Percentiles rank a stretch among this genome's conserved stretches.
These are phyloP conservation scores for Pseudovirgaria hyperparasitica DNA, from an alignment of 2,329 filamentous ascomycete genomes.

Conservation along the genomic window DNA sequence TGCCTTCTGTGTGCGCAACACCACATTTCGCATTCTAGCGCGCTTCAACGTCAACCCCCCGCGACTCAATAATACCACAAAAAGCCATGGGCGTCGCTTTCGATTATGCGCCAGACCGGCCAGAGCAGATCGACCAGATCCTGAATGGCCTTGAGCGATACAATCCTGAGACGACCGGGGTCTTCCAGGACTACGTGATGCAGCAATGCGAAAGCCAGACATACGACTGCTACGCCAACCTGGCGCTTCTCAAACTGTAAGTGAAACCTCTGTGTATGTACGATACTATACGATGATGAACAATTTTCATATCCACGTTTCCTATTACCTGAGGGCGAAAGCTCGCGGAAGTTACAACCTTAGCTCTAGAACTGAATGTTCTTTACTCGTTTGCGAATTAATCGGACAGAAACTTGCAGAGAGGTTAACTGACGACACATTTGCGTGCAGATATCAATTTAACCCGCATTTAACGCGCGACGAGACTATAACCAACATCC, in stretches of 20 bases:
- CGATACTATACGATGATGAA: constrained; percentile 52
- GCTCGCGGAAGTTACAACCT: constrained; percentile 56
- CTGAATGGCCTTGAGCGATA: constrained; percentile 97
- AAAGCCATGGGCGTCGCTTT: constrained; percentile 41
- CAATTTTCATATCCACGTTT: constrained; percentile 68
- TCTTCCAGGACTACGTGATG: constrained; percentile 88
- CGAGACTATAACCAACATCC: constrained; percentile 96
- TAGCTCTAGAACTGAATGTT: constrained; percentile 62
- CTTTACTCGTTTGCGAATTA: constrained; percentile 1
- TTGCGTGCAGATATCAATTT: constrained; percentile 74
- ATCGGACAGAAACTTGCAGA: constrained; percentile 1
- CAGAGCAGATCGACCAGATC: constrained; percentile 82
- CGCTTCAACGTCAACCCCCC: too few species aligned
- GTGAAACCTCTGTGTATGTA: constrained; percentile 28
- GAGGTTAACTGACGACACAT: constrained; percentile 3
- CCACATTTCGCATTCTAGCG: too few species aligned
- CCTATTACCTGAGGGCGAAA: constrained; percentile 82
- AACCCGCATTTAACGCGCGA: constrained; percentile 96
- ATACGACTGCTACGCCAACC: constrained; percentile 92
- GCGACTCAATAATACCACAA: too few species aligned
- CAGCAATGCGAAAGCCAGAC: constrained; percentile 92
- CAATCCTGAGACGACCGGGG: constrained; percentile 89
- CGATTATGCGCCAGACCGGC: constrained; percentile 85
- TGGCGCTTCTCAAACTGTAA: constrained; percentile 94
- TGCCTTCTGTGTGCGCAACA: too few species aligned